Conservation (phyloP, 2,329 filamentous ascomycete genomes). For the Aspergillus tanneri region DNA sequence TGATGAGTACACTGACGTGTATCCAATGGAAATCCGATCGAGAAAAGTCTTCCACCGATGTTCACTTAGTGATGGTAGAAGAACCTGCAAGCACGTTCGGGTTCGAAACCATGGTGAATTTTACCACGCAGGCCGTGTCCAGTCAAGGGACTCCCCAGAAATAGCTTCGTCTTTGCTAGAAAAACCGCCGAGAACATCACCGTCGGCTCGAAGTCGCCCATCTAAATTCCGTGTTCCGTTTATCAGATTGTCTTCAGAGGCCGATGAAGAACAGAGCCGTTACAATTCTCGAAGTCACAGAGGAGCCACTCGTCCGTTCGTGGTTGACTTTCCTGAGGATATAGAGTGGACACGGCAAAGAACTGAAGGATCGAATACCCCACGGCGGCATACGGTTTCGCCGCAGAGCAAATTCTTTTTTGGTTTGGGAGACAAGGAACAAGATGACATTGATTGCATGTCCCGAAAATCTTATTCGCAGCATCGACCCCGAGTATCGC, state of each 20-base stretch:
- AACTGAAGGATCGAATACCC: constrained; percentile 1
- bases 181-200: constrained; percentile 10
- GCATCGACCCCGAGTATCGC: constrained; percentile 4
- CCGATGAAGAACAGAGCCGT: not conserved
- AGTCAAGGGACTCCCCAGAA: not conserved
- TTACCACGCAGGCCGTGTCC: constrained; percentile 15
- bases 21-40: constrained; percentile 21
- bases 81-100: constrained; percentile 14
- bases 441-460: not conserved
- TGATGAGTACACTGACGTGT: constrained; percentile 16
- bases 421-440: not conserved
- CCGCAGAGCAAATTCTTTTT: constrained; percentile 3
- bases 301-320: constrained; percentile 13
- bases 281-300: constrained; percentile 9
- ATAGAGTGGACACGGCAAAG: not conserved
- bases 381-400: constrained; percentile 10
- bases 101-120: constrained; percentile 17
- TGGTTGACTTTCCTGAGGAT: constrained; percentile 14
- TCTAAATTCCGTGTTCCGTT: constrained; percentile 17
- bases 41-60: constrained; percentile 21
- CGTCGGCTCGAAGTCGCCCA: constrained; percentile 12
- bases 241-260: constrained; percentile 10
- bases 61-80: constrained; percentile 14
- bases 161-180: constrained; percentile 9
- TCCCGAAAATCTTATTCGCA: constrained; percentile 1